These are phyloP conservation scores for Platismatia glauca DNA, from an alignment of 495 filamentous ascomycete genomes.

Conservation along the genomic window DNA sequence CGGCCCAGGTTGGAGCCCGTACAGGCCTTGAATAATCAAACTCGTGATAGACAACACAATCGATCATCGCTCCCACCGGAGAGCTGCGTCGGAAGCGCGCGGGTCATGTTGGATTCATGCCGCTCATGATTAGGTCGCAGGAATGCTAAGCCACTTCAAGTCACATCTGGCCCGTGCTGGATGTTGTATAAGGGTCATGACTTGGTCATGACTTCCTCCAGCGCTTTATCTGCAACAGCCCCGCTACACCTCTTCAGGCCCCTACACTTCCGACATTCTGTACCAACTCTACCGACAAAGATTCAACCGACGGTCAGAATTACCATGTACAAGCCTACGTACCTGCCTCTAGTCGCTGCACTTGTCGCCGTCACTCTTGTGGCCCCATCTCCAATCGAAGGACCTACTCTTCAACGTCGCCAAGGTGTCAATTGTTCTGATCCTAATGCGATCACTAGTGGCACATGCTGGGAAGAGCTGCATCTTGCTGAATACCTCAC, in stretches of 20 bases:
- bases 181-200: neutral
- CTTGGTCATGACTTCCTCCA: neutral
- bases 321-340: neutral
- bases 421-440: slow-evolving; percentile 7
- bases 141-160: neutral
- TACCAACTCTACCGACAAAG: neutral
- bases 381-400: neutral
- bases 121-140: neutral
- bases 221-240: neutral
- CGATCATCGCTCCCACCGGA: neutral
- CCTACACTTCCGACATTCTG: neutral
- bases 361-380: neutral
- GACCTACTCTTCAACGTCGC: neutral
- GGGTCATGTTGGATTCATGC: neutral
- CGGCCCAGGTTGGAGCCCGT: neutral
- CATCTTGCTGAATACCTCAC: neutral
- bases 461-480: neutral
- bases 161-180: neutral
- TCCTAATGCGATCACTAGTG: neutral
- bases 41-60: neutral
- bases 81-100: neutral
- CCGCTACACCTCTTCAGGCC: neutral
- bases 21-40: neutral
- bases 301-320: neutral
- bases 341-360: neutral